Conservation (phyloP, 305 asterid genomes). For the Fraxinus ornus region DNA sequence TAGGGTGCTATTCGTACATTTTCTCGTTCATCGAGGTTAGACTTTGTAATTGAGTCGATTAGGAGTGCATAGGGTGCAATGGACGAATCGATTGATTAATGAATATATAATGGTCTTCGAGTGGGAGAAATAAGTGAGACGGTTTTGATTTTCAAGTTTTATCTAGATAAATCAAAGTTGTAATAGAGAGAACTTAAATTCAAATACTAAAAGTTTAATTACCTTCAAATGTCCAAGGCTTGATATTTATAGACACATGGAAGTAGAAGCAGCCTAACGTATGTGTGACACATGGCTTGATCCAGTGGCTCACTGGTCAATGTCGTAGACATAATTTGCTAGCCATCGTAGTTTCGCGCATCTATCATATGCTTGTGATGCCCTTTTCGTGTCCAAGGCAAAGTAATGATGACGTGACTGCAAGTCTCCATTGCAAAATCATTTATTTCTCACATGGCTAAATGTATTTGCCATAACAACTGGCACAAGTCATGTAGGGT, state of each 20-base stretch:
- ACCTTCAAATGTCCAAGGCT: neutral
- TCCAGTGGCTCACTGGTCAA: neutral
- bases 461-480: no score
- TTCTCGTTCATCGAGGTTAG: neutral
- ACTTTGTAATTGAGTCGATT: neutral
- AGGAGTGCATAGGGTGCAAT: neutral
- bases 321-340: neutral
- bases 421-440: neutral
- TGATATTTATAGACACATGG: neutral
- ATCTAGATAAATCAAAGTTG: no score
- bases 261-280: neutral
- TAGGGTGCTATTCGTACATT: neutral
- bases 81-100: no score
- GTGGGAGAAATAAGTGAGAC: no score
- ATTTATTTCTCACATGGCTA: neutral
- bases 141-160: no score
- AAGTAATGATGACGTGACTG: neutral
- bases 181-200: no score
- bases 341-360: neutral
- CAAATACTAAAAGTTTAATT: neutral
- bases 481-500: no score
- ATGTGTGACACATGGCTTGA: neutral
- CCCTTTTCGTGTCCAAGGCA: neutral
- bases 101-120: no score
- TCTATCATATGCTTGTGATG: neutral